These are phyloP conservation scores for Aspergillus bridgeri DNA, from an alignment of 495 filamentous ascomycete species.

Conservation along the genomic window DNA sequence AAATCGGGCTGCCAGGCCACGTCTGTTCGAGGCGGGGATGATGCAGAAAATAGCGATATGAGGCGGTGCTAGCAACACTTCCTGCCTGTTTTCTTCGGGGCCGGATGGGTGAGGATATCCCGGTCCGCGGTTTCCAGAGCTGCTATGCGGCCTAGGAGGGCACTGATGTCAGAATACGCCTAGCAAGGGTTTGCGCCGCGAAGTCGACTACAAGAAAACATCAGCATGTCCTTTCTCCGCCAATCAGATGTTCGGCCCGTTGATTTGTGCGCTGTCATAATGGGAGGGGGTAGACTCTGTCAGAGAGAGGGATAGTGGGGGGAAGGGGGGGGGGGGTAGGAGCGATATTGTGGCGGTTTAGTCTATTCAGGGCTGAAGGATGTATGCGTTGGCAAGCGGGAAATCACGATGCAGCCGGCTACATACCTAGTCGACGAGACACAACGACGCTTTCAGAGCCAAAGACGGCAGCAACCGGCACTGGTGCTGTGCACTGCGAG, in stretches of 20 bases:
- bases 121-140: conserved; percentile 21
- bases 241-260: conserved; percentile 15
- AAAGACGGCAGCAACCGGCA: conserved; percentile 8
- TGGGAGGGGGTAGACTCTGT: conserved; percentile 6
- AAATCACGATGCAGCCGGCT: conserved; percentile 34
- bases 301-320: conserved; percentile 22
- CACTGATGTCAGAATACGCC: conserved; percentile 25
- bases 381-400: conserved; percentile 51
- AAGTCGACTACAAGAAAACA: conserved; percentile 23
- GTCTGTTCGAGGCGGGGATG: conserved; percentile 17
- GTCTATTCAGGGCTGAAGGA: conserved; percentile 32
- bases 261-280: conserved; percentile 33
- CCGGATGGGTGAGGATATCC: conserved; percentile 19
- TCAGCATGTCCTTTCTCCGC: conserved; percentile 27
- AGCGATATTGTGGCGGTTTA: conserved; percentile 29
- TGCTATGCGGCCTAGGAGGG: conserved; percentile 16
- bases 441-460: conserved; percentile 22
- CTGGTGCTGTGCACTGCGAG: not conserved
- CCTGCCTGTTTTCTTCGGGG: conserved; percentile 15
- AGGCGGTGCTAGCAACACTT: conserved; percentile 29
- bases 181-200: conserved; percentile 15
- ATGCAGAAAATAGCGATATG: conserved; percentile 19
- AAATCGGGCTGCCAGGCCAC: conserved; percentile 24
- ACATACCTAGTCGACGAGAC: conserved; percentile 47
- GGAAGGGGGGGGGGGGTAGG: conserved; percentile 14